phyloP scores from a whole-genome alignment of 83 land plant genomes.

The Larix sibirica region DNA sequence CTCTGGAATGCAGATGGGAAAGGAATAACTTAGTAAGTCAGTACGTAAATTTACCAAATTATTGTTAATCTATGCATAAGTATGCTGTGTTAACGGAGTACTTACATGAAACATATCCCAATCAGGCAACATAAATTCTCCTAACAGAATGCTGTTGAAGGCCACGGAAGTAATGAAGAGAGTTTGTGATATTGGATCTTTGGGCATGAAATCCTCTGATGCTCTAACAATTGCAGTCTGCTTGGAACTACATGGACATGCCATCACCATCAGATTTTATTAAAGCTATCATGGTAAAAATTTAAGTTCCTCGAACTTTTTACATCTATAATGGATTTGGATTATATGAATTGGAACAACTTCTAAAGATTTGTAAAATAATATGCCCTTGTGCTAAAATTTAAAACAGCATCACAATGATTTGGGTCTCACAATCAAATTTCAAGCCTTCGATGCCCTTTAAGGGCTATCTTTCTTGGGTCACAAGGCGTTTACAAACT shows the following conservation, averaged over 20 bases:
- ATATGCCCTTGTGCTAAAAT: not conserved
- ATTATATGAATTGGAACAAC: not conserved
- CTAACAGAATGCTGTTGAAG: constrained; percentile 80
- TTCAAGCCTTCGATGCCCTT: not conserved
- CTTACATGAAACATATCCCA: constrained; percentile 96
- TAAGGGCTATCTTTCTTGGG: not conserved
- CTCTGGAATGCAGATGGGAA: constrained; percentile 39
- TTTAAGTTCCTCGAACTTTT: not conserved
- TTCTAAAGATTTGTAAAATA: not conserved
- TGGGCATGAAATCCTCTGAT: constrained; percentile 89
- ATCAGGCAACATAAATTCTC: constrained; percentile 86
- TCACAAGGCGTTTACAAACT: not conserved
- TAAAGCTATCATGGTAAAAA: not conserved
- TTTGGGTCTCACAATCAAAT: not conserved
- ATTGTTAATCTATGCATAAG: not conserved
- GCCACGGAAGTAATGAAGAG: constrained; percentile 76
- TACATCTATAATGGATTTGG: not conserved
- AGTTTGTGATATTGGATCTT: constrained; percentile 75
- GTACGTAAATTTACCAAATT: too few relatives aligned
- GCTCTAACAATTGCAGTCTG: constrained; percentile 70
- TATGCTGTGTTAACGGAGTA: not conserved
- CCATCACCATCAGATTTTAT: not conserved
- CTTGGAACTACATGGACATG: constrained; percentile 51
- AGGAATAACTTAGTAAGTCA: not conserved
- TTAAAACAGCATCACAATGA: not conserved